Percentiles rank a stretch among this genome's conserved stretches.
These are phyloP conservation scores for Polyporus arcularius DNA, from an alignment of 768 basidiomycete species.

Conservation along the genomic window DNA sequence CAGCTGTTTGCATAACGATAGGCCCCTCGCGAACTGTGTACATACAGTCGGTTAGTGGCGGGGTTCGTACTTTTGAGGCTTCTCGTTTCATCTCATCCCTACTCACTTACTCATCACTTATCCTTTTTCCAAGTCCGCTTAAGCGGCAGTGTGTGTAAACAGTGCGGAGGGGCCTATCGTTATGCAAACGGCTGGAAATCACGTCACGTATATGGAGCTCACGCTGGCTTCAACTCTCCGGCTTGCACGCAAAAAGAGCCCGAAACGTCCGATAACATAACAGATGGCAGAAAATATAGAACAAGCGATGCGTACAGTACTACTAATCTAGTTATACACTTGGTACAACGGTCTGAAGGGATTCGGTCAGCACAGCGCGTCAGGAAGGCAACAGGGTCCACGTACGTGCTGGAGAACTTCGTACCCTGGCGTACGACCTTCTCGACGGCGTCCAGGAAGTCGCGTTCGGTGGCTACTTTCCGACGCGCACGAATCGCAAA, in stretches of 20 bases:
- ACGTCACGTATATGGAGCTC: too few relatives aligned
- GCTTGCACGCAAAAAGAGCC: not conserved
- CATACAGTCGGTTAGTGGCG: too few relatives aligned
- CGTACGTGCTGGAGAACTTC: conserved; percentile 96
- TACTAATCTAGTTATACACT: conserved; percentile 78
- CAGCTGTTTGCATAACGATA: too few relatives aligned
- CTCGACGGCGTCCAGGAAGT: conserved; percentile 97
- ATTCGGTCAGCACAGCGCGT: conserved; percentile 12
- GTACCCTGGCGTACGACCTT: conserved; percentile 97
- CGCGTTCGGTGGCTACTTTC: conserved; percentile 96
- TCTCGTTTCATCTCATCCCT: too few relatives aligned
- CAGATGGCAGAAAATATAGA: conserved; percentile 6
- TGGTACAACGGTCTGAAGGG: conserved; percentile 77
- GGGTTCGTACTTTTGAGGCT: too few relatives aligned
- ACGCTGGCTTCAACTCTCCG: too few relatives aligned
- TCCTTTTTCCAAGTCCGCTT: too few relatives aligned
- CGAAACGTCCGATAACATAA: conserved; percentile 16
- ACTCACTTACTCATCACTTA: too few relatives aligned
- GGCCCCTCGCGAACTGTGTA: too few relatives aligned
- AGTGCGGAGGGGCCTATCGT: too few relatives aligned
- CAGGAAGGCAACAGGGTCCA: conserved; percentile 20
- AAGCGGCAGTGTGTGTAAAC: too few relatives aligned
- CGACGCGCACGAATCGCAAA: conserved; percentile 96
- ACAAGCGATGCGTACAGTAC: not conserved
- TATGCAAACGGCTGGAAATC: too few relatives aligned